phyloP scores from a whole-genome alignment of 169 alveolate species.

The Babesia bigemina region DNA sequence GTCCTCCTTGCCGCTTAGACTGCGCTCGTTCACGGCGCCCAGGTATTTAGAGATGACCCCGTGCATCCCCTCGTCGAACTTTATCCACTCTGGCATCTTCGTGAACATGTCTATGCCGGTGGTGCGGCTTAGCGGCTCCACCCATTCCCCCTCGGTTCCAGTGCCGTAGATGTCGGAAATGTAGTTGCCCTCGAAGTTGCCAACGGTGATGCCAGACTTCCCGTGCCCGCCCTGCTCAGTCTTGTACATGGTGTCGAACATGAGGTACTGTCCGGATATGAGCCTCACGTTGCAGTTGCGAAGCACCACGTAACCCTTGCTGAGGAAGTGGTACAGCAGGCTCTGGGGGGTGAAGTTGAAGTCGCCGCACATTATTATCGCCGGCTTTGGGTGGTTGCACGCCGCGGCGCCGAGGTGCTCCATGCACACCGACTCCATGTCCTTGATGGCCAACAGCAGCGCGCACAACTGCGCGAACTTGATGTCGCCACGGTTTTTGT shows the following conservation, averaged over 20 bases:
- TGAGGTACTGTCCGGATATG: slow-evolving; percentile 77
- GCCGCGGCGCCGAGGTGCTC: slow-evolving; percentile 24
- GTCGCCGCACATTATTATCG: slow-evolving; percentile 76
- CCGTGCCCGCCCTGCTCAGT: slow-evolving; percentile 50
- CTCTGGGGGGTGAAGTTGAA: slow-evolving; percentile 79
- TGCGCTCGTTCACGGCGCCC: slow-evolving; percentile 8
- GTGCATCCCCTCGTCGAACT: slow-evolving; percentile 2
- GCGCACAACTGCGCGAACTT: slow-evolving; percentile 72
- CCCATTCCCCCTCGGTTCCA: slow-evolving; percentile 19
- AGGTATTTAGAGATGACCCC: slow-evolving; percentile 1
- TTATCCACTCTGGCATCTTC: slow-evolving; percentile 25
- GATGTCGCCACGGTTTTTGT: slow-evolving; percentile 76
- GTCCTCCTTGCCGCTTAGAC: not conserved
- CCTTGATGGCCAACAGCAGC: slow-evolving; percentile 65
- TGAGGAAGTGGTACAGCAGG: slow-evolving; percentile 69
- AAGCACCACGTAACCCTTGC: slow-evolving; percentile 71
- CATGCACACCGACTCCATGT: slow-evolving; percentile 54
- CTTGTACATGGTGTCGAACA: slow-evolving; percentile 71
- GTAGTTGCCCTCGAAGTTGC: slow-evolving; percentile 50
- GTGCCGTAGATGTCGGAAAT: slow-evolving; percentile 47
- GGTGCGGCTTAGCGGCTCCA: slow-evolving; percentile 14
- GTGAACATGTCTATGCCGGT: slow-evolving; percentile 9
- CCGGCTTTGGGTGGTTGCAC: slow-evolving; percentile 41
- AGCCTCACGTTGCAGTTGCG: slow-evolving; percentile 63
- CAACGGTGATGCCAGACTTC: slow-evolving; percentile 65